These are phyloP conservation scores for Adansonia digitata DNA, from an alignment of 345 rosid species.

Conservation along the genomic window DNA sequence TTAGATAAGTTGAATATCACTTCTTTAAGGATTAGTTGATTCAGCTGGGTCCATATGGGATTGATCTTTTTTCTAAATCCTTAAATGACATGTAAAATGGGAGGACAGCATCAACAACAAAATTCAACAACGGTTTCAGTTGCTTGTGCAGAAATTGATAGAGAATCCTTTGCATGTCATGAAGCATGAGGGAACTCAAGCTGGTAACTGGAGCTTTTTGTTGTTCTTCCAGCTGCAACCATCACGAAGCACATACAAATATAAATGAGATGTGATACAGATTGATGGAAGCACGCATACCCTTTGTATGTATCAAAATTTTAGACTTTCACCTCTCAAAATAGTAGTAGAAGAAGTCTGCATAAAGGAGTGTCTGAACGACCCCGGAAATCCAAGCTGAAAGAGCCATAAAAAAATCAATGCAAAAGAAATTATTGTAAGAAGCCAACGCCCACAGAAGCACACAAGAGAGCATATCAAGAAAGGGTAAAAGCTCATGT, in stretches of 20 bases:
- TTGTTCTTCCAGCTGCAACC: conserved; percentile 83
- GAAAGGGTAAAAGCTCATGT: neutral
- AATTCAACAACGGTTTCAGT: neutral
- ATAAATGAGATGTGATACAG: neutral
- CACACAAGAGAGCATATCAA: neutral
- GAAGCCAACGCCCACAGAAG: too few species aligned
- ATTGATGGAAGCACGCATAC: neutral
- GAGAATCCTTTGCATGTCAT: neutral
- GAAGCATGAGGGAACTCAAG: conserved; percentile 29
- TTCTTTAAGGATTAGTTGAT: too few species aligned
- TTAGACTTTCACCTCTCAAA: conserved; percentile 49
- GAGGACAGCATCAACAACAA: neutral
- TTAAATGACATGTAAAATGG: neutral
- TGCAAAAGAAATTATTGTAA: neutral
- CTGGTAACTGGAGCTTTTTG: conserved; percentile 73
- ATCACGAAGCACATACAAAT: too few species aligned
- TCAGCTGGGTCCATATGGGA: too few species aligned
- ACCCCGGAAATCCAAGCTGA: conserved; percentile 86
- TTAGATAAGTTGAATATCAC: too few species aligned
- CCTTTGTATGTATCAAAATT: neutral
- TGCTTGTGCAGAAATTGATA: too few species aligned
- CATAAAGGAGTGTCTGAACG: conserved; percentile 68
- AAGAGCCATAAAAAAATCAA: neutral
- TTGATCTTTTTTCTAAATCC: too few species aligned
- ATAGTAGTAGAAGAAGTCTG: conserved; percentile 81